Evolutionary conservation across 2,329 filamentous ascomycete species (phyloP).

Genomic region (Orbilia javanica): DNA sequence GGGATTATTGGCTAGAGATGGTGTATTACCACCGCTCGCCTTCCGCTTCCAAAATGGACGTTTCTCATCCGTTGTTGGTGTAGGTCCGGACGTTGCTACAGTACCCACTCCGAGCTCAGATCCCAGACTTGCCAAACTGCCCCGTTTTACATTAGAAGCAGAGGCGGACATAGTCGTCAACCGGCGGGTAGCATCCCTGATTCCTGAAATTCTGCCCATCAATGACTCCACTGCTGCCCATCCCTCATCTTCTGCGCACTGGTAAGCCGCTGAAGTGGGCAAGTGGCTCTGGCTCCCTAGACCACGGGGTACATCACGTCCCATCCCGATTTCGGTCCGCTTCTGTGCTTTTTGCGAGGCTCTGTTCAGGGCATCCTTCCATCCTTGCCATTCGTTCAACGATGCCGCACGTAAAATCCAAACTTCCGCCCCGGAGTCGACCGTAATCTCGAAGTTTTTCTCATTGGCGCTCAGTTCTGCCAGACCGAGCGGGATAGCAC

Average conservation of each 20-base stretch:
- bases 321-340: slow-evolving; percentile 59
- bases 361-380: slow-evolving; percentile 86
- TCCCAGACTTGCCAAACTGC: slow-evolving; percentile 44
- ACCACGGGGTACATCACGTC: slow-evolving; percentile 45
- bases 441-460: slow-evolving; percentile 88
- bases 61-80: slow-evolving; percentile 69
- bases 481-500: slow-evolving; percentile 89
- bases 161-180: slow-evolving; percentile 75
- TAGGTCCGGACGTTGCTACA: slow-evolving; percentile 1
- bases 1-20: slow-evolving; percentile 65
- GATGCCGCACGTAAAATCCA: slow-evolving; percentile 92
- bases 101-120: slow-evolving; percentile 40
- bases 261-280: slow-evolving; percentile 49
- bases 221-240: slow-evolving; percentile 89
- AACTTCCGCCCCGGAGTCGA: slow-evolving; percentile 95
- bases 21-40: slow-evolving; percentile 70
- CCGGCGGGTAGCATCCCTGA: slow-evolving; percentile 86
- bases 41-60: slow-evolving; percentile 94
- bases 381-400: slow-evolving; percentile 85
- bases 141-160: slow-evolving; percentile 59
- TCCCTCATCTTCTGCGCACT: slow-evolving; percentile 77
- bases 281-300: slow-evolving; percentile 42
- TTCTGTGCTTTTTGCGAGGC: slow-evolving; percentile 78
- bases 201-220: slow-evolving; percentile 86
- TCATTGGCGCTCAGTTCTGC: slow-evolving; percentile 92